Evolutionary conservation across 2,329 filamentous ascomycete genomes (phyloP).

Genomic region (Nothopassalora personata): DNA sequence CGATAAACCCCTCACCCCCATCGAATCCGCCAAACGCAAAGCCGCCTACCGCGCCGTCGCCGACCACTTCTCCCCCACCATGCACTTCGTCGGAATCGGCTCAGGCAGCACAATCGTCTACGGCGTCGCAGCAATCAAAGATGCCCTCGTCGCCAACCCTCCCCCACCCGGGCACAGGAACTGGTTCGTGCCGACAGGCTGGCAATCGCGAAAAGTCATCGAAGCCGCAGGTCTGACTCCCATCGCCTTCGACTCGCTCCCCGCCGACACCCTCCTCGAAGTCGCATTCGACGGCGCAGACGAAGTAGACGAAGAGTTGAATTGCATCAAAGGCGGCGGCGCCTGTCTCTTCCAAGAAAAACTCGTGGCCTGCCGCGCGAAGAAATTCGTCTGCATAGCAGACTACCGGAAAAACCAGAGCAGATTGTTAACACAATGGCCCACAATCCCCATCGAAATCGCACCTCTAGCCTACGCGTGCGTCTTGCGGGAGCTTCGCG

Average conservation of each 20-base stretch:
- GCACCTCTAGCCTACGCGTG: conserved; percentile 75
- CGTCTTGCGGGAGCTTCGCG: conserved; percentile 66
- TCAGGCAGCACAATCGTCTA: conserved; percentile 78
- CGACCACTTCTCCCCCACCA: conserved; percentile 61
- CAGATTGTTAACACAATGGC: conserved; percentile 71
- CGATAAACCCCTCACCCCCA: conserved; percentile 12
- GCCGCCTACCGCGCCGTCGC: conserved; percentile 69
- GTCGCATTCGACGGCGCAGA: conserved; percentile 95
- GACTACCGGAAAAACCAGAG: conserved; percentile 87
- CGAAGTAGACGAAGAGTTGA: conserved; percentile 89
- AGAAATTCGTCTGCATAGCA: conserved; percentile 31
- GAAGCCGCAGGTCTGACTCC: conserved; percentile 70
- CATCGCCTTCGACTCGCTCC: conserved; percentile 70
- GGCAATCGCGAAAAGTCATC: conserved; percentile 84
- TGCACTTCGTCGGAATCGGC: conserved; percentile 69
- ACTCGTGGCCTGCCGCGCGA: conserved; percentile 66
- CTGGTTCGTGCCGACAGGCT: conserved; percentile 87
- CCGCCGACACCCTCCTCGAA: conserved; percentile 62
- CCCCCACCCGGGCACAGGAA: conserved; percentile 54
- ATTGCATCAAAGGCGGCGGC: conserved; percentile 95
- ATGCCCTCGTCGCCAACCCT: conserved; percentile 45
- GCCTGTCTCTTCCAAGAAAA: conserved; percentile 99
- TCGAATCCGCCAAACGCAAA: conserved; percentile 69
- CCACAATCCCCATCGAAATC: conserved; percentile 86
- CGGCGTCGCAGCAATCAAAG: conserved; percentile 73